Evolutionary conservation across 495 filamentous ascomycete genomes (phyloP).

Genomic region (Daldinia concentrica): DNA sequence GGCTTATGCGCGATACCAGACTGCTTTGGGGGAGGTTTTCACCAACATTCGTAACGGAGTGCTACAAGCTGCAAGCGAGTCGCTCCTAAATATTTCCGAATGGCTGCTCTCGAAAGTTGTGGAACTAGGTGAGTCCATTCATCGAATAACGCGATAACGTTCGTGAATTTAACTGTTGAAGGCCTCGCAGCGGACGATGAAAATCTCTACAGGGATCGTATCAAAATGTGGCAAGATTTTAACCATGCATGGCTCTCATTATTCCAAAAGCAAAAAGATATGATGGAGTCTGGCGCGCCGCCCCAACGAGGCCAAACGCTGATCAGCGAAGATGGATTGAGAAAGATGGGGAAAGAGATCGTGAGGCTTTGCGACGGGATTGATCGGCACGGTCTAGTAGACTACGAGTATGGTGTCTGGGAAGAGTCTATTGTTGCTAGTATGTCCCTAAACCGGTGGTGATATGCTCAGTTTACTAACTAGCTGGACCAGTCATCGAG

Average conservation of each 20-base stretch:
- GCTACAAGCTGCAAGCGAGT: slow-evolving; percentile 75
- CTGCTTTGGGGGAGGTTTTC: slow-evolving; percentile 75
- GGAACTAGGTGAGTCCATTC: slow-evolving; percentile 75
- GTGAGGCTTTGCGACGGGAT: slow-evolving; percentile 84
- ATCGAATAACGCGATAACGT: slow-evolving; percentile 31
- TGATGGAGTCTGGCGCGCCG: slow-evolving; percentile 69
- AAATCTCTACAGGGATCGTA: slow-evolving; percentile 70
- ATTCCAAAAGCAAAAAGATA: slow-evolving; percentile 86
- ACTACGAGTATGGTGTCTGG: slow-evolving; percentile 97
- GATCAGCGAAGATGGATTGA: slow-evolving; percentile 72
- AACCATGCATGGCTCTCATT: slow-evolving; percentile 92
- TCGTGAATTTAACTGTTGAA: slow-evolving; percentile 37
- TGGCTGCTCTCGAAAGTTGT: slow-evolving; percentile 86
- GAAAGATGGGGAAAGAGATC: slow-evolving; percentile 82
- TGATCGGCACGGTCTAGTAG: slow-evolving; percentile 89
- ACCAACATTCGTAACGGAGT: slow-evolving; percentile 76
- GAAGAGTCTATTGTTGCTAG: slow-evolving; percentile 90
- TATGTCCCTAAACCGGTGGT: slow-evolving; percentile 57
- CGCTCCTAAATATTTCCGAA: slow-evolving; percentile 79
- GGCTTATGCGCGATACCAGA: slow-evolving; percentile 79
- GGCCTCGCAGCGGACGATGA: slow-evolving; percentile 73
- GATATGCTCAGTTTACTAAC: slow-evolving; percentile 23
- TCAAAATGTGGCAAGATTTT: slow-evolving; percentile 92
- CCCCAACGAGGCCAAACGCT: slow-evolving; percentile 70
- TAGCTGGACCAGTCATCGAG: slow-evolving; percentile 61